Base-by-base conservation (phyloP, 768 basidiomycete species). In the Neoboletus brunneissimus region DNA sequence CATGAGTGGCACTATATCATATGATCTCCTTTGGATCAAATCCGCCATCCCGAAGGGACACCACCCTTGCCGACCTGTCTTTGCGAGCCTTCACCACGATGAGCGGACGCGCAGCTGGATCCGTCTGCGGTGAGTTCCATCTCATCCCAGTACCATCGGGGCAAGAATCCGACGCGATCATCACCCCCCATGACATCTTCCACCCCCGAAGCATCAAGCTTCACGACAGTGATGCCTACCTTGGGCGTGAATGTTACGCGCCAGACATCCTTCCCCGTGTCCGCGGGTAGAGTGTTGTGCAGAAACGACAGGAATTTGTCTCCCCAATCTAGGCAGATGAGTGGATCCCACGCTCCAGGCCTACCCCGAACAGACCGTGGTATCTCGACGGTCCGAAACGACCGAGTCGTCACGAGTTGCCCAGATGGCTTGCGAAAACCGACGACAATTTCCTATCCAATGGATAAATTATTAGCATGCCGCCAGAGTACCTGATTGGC, bases 401-500 rank as follows among this genome's bases (percentile, higher is more conserved):
- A 73, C 68, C 90, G 89, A 8, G 82, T 77, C 5, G 83, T 84
- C 15, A 78, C 79, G 18, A 92, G 67, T 34, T 83, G 75, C 23
- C 92, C 93, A n/a, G 80, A 72, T 16, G 85, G 86, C 31, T 87
- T 91, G 46, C 93, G 85, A 69, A 95, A 95, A 50, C 93, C 93
- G 27, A 95, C 91, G 11, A 93, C 71, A 49, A 95, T 86, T 70
- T 91, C 88, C 90, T 91, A 60, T 57, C 47, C 25, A 25, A 11
- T 51, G 56, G 41, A 51, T 43, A 34, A 52, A 29, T 49, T 12
- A 54, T 55, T 35, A 60, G 48, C 43, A 22, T 6, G 41, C 18
- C n/a, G 29, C 40, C 8, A 46, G 8, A 49, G 37, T 16, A 43
- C 34, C 18, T 23, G 46, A 49, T 50, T 12, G 34, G 70, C 86